Evolutionary conservation across 2,329 filamentous ascomycete genomes (phyloP).

Genomic region (Chaetomiaceae sp.): DNA sequence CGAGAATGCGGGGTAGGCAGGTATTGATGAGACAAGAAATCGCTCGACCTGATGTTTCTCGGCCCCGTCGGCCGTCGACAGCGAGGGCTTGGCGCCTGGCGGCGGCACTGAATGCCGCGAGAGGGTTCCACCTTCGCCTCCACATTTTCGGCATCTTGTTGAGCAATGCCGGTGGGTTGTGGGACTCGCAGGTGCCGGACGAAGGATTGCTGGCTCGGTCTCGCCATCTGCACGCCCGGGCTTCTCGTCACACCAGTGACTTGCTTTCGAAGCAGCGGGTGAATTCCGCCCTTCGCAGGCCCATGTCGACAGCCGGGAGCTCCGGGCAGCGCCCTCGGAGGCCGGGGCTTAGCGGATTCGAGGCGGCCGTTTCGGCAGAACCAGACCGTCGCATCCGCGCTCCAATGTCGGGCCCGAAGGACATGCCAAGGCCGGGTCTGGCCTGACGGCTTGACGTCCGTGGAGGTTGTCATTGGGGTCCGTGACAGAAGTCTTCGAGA

Average conservation of each 20-base stretch:
- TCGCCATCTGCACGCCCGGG: conserved; percentile 5
- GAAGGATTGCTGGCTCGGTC: not conserved
- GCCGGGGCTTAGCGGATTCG: not conserved
- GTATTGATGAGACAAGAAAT: not conserved
- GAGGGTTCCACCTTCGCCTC: not conserved
- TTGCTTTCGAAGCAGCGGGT: not conserved
- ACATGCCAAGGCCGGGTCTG: conserved; percentile 8
- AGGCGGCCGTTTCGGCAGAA: conserved; percentile 7
- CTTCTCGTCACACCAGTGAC: not conserved
- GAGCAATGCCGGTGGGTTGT: conserved; percentile 11
- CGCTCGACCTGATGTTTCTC: conserved; percentile 1
- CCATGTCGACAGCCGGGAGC: not conserved
- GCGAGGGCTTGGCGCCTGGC: conserved; percentile 10
- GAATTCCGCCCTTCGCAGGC: not conserved
- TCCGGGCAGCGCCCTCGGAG: conserved; percentile 1
- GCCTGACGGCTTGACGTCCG: not conserved
- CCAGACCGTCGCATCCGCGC: conserved; percentile 6
- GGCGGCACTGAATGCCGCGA: conserved; percentile 15
- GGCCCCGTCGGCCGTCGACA: conserved; percentile 10
- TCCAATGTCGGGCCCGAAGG: not conserved
- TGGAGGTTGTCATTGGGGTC: not conserved
- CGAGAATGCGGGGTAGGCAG: conserved; percentile 16
- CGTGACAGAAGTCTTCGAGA: not conserved
- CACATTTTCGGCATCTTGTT: conserved; percentile 16
- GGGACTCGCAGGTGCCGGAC: not conserved